Evolutionary conservation across 495 filamentous ascomycete genomes (phyloP).

Genomic region (Echria macrotheca): DNA sequence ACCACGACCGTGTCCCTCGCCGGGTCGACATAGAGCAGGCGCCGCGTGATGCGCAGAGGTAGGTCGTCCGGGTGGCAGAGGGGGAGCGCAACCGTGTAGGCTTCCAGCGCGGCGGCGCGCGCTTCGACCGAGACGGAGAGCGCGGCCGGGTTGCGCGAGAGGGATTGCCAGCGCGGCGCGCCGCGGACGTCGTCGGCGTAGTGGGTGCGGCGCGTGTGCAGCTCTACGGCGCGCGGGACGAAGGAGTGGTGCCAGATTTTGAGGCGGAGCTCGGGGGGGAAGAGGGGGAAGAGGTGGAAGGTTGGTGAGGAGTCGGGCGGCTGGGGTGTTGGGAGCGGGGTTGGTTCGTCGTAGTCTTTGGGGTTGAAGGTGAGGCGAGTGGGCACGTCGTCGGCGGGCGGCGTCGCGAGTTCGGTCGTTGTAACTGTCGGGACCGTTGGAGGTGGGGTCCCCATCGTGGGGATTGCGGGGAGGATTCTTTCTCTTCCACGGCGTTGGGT

Average conservation of each 20-base stretch:
- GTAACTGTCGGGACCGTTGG: slow-evolving; percentile 2
- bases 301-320: not conserved
- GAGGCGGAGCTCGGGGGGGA: slow-evolving; percentile 35
- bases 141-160: slow-evolving; percentile 27
- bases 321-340: not conserved
- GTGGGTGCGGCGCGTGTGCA: slow-evolving; percentile 26
- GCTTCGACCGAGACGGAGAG: slow-evolving; percentile 29
- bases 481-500: no score
- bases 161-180: slow-evolving; percentile 24
- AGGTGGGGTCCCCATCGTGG: no score
- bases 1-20: slow-evolving; percentile 26
- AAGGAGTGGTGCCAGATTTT: slow-evolving; percentile 31
- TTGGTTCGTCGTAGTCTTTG: no score
- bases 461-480: no score
- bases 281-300: slow-evolving; percentile 27
- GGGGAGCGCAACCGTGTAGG: slow-evolving; percentile 28
- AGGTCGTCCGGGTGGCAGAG: slow-evolving; percentile 20
- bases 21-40: slow-evolving; percentile 27
- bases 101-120: slow-evolving; percentile 23
- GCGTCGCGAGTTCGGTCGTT: slow-evolving; percentile 6
- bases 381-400: slow-evolving; percentile 2
- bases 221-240: slow-evolving; percentile 27
- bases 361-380: not conserved
- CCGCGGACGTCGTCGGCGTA: slow-evolving; percentile 17
- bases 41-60: slow-evolving; percentile 8